Evolutionary conservation across 768 basidiomycete species (phyloP).

Genomic region (Pleurotus citrinopileatus): DNA sequence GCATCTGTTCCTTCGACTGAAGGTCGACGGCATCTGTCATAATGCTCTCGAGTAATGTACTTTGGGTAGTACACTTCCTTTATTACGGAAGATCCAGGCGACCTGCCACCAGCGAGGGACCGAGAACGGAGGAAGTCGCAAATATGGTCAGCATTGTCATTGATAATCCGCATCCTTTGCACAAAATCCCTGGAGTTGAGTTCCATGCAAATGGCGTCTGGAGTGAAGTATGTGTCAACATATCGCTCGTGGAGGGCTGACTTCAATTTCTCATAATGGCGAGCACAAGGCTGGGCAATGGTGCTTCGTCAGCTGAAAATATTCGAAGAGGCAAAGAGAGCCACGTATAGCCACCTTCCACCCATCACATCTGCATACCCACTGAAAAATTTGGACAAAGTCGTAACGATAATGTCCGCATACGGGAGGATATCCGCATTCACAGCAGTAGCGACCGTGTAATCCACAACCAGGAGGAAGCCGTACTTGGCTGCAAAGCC

Average conservation of each 20-base stretch:
- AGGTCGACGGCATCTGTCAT: conserved; percentile 53
- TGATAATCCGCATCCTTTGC: conserved; percentile 70
- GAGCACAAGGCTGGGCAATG: conserved; percentile 78
- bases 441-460: conserved; percentile 91
- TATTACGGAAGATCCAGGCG: conserved; percentile 44
- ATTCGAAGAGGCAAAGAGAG: not conserved
- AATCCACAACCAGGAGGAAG: conserved; percentile 88
- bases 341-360: conserved; percentile 66
- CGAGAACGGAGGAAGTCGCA: conserved; percentile 74
- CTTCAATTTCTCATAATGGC: conserved; percentile 68
- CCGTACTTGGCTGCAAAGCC: conserved; percentile 82
- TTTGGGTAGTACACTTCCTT: conserved; percentile 91
- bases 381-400: conserved; percentile 92
- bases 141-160: conserved; percentile 77
- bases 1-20: conserved; percentile 28
- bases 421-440: conserved; percentile 89
- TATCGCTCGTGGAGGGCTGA: conserved; percentile 51
- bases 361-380: conserved; percentile 97
- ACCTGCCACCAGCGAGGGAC: conserved; percentile 43
- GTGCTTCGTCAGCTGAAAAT: conserved; percentile 49
- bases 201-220: conserved; percentile 96
- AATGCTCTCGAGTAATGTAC: conserved; percentile 69
- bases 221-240: conserved; percentile 85
- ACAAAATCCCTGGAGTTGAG: conserved; percentile 95
- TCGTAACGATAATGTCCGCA: conserved; percentile 88